Evolutionary conservation across 2,329 filamentous ascomycete genomes (phyloP).

Genomic region (Cadophora sp.): DNA sequence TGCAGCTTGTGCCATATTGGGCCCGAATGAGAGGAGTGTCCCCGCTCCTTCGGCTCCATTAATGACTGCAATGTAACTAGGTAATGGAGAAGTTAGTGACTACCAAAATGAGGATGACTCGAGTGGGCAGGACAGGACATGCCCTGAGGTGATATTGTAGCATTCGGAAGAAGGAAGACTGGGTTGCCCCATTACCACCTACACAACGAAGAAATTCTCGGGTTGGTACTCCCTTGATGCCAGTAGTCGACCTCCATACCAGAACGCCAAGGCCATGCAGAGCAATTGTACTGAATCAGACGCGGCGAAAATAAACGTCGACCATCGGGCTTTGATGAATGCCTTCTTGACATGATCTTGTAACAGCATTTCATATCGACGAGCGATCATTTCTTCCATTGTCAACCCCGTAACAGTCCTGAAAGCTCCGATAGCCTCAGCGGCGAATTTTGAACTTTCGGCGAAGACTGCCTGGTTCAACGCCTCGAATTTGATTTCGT

Average conservation of each 20-base stretch:
- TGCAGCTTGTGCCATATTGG: slow-evolving; percentile 63
- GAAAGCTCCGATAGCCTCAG: slow-evolving; percentile 63
- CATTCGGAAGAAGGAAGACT: neutral
- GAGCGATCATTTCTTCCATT: slow-evolving; percentile 63
- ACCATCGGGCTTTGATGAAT: slow-evolving; percentile 54
- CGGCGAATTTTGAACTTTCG: slow-evolving; percentile 67
- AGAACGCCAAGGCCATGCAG: slow-evolving; percentile 65
- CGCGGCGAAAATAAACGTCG: slow-evolving; percentile 58
- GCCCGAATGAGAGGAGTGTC: slow-evolving; percentile 58
- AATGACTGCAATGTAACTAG: slow-evolving; percentile 56
- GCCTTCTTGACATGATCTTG: slow-evolving; percentile 55
- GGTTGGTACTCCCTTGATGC: slow-evolving; percentile 49
- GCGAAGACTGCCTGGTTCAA: slow-evolving; percentile 64
- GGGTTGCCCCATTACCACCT: neutral
- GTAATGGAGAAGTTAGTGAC: neutral
- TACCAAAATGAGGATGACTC: neutral
- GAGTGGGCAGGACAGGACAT: neutral
- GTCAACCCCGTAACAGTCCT: slow-evolving; percentile 50
- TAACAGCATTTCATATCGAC: slow-evolving; percentile 56
- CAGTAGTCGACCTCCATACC: slow-evolving; percentile 56
- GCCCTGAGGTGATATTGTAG: neutral
- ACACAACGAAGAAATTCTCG: slow-evolving; percentile 59
- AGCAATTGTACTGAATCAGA: slow-evolving; percentile 62
- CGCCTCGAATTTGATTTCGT: slow-evolving; percentile 62
- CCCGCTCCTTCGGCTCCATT: slow-evolving; percentile 60